A percentile compares a stretch with the other conserved stretches of the same genome.
Conservation (phyloP, 176 grass and related monocot genomes). For the Chloris gayana region DNA sequence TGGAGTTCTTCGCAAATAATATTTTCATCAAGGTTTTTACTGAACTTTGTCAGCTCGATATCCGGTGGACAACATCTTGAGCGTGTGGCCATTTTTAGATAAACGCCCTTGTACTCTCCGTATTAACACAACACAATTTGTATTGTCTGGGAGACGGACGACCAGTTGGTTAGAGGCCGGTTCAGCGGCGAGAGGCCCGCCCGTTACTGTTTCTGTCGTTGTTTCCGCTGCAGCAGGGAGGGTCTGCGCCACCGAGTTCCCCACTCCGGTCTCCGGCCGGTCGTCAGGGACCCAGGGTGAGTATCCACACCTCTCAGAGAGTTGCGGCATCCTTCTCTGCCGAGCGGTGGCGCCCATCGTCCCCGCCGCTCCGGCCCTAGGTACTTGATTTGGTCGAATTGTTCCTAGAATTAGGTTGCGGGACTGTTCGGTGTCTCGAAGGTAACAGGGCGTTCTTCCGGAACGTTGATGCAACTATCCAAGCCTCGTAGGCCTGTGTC, state of each 20-base stretch:
- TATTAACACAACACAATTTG: background rate
- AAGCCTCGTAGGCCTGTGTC: background rate
- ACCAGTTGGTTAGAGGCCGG: background rate
- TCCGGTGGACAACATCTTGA: background rate
- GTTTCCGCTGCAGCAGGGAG: background rate
- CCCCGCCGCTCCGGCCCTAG: background rate
- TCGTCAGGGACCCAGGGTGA: background rate
- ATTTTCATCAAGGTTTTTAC: background rate
- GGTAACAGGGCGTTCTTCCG: background rate
- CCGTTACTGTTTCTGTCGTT: no score
- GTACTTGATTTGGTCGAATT: background rate
- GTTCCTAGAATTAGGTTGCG: background rate
- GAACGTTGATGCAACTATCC: background rate
- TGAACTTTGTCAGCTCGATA: no score
- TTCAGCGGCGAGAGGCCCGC: background rate
- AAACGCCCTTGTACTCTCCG: slow-evolving; percentile 16
- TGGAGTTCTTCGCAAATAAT: background rate
- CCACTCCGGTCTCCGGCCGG: no score
- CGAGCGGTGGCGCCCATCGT: background rate
- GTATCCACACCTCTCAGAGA: background rate
- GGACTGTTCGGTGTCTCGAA: background rate
- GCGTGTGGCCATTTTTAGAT: background rate
- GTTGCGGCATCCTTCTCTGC: background rate
- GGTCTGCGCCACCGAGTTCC: background rate
- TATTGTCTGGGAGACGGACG: background rate